Conservation (phyloP, 192 early-diverging fungal genomes). For the Entomortierella beljakovae region DNA sequence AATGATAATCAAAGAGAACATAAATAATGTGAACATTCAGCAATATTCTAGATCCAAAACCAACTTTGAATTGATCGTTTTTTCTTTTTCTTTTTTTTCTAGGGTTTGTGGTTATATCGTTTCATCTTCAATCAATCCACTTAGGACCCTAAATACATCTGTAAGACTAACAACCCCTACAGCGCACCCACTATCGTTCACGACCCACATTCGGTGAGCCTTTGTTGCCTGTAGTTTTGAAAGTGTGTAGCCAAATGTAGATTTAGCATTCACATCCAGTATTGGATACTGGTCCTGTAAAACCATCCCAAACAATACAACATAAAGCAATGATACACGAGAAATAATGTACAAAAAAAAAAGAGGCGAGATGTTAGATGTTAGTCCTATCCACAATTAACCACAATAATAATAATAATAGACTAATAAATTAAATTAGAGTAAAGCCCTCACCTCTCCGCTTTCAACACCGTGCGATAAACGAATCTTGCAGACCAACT, state of each 20-base stretch:
- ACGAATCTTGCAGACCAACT: slow-evolving; percentile 48
- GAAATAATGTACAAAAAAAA: slow-evolving; percentile 16
- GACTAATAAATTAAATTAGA: not conserved
- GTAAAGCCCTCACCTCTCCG: slow-evolving; percentile 46
- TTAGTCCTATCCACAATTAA: not conserved
- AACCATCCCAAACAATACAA: not conserved
- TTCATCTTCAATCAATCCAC: slow-evolving; percentile 32
- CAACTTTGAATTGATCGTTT: too few relatives aligned
- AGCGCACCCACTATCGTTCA: slow-evolving; percentile 62
- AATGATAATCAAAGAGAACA: too few relatives aligned
- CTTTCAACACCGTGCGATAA: slow-evolving; percentile 39
- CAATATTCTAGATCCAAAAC: too few relatives aligned
- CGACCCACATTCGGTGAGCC: slow-evolving; percentile 87
- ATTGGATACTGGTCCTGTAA: slow-evolving; percentile 74
- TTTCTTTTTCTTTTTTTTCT: too few relatives aligned
- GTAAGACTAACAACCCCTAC: slow-evolving; percentile 85
- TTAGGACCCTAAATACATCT: slow-evolving; percentile 76
- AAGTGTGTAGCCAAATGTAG: slow-evolving; percentile 76
- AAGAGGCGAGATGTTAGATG: not conserved
- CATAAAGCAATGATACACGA: not conserved
- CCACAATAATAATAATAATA: not conserved
- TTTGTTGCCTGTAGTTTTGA: slow-evolving; percentile 84
- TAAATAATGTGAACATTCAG: too few relatives aligned
- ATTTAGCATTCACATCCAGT: slow-evolving; percentile 78
- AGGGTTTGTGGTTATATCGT: too few relatives aligned